phyloP scores from a whole-genome alignment of 2,329 filamentous ascomycete genomes.

The Malbranchea zuffiana region DNA sequence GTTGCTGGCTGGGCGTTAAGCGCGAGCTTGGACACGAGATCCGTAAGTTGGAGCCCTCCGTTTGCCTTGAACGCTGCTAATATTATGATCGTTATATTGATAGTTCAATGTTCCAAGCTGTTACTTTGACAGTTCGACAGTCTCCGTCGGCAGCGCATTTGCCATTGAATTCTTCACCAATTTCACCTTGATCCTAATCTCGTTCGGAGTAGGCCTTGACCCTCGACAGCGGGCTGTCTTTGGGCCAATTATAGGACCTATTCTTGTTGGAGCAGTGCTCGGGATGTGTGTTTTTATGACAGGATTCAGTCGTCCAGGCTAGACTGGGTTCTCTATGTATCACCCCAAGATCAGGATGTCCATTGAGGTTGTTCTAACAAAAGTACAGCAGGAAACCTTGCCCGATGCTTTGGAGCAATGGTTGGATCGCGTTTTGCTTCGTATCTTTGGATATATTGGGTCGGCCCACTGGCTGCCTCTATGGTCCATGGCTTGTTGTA shows the following conservation, averaged over 20 bases:
- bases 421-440: neutral
- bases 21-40: too few relatives aligned
- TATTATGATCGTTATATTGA: neutral
- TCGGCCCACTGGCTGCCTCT: neutral
- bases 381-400: neutral
- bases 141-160: neutral
- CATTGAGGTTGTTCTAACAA: neutral
- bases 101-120: neutral
- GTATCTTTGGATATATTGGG: neutral
- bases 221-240: neutral
- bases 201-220: neutral
- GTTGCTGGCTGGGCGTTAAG: neutral
- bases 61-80: too few relatives aligned
- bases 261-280: neutral
- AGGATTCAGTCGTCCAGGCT: neutral
- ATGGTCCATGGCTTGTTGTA: neutral
- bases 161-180: neutral
- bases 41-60: too few relatives aligned
- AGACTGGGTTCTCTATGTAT: neutral
- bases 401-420: neutral
- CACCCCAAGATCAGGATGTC: neutral
- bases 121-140: neutral
- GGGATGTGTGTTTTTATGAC: neutral
- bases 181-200: neutral
- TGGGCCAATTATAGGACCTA: neutral